Conservation (phyloP, 352 stramenopile genomes). For the Pythium guiyangense region DNA sequence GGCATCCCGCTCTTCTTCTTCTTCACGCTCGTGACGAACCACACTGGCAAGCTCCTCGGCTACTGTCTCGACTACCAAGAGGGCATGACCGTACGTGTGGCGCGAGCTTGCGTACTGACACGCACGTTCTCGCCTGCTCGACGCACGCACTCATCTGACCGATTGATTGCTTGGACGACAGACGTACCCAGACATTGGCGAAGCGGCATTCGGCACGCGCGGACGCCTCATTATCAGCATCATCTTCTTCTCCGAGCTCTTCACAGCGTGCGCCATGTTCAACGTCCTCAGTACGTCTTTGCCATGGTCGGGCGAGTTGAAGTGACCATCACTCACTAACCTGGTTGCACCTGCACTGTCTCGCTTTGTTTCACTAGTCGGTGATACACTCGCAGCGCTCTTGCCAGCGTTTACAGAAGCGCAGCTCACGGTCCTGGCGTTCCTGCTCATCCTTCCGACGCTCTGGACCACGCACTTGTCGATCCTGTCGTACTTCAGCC, state of each 20-base stretch:
- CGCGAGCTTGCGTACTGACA: not conserved
- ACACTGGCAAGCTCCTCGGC: constrained; percentile 81
- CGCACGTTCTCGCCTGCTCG: not conserved
- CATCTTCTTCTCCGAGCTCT: constrained; percentile 82
- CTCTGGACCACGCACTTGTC: constrained; percentile 80
- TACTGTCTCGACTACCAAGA: constrained; percentile 79
- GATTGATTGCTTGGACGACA: constrained; percentile 1
- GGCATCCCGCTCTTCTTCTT: constrained; percentile 75
- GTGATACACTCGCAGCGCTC: constrained; percentile 67
- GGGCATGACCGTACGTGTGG: constrained; percentile 49
- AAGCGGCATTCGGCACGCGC: constrained; percentile 68
- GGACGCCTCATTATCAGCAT: constrained; percentile 68
- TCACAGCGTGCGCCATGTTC: constrained; percentile 77
- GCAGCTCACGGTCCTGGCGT: constrained; percentile 64
- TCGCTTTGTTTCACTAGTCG: constrained; percentile 29
- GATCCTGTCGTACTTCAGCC: constrained; percentile 80
- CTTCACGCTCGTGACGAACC: constrained; percentile 82
- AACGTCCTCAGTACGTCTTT: constrained; percentile 62
- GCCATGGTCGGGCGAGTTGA: not conserved
- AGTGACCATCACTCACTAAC: not conserved
- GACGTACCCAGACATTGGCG: constrained; percentile 81
- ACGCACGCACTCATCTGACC: not conserved
- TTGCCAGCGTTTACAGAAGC: constrained; percentile 56
- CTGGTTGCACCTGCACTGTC: not conserved
- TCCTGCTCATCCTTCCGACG: constrained; percentile 71